These are phyloP conservation scores for Agaricus blazei DNA, from an alignment of 768 basidiomycete species.

Conservation along the genomic window DNA sequence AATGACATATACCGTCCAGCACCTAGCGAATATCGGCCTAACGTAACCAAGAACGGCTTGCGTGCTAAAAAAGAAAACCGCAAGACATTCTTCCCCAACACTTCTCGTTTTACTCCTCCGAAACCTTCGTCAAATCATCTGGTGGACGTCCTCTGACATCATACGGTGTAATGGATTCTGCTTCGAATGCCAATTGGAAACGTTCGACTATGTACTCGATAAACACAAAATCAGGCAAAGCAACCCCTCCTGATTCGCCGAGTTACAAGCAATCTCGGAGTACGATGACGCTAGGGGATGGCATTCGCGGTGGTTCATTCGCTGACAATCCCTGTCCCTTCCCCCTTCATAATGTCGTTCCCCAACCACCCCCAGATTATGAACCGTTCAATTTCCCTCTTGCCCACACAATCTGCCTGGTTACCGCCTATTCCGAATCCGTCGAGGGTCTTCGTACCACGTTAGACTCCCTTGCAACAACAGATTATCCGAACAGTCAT, in stretches of 20 bases:
- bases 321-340: slow-evolving; percentile 82
- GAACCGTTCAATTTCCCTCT: slow-evolving; percentile 97
- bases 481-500: slow-evolving; percentile 97
- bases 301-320: slow-evolving; percentile 40
- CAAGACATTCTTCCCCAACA: slow-evolving; percentile 61
- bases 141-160: slow-evolving; percentile 55
- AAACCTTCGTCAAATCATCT: slow-evolving; percentile 47
- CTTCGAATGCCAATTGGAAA: slow-evolving; percentile 48
- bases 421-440: slow-evolving; percentile 98
- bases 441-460: slow-evolving; percentile 95
- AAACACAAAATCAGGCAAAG: slow-evolving; percentile 42
- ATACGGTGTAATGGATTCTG: slow-evolving; percentile 62
- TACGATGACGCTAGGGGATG: slow-evolving; percentile 69
- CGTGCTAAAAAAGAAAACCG: slow-evolving; percentile 45
- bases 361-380: slow-evolving; percentile 86
- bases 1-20: slow-evolving; percentile 94
- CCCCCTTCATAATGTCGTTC: slow-evolving; percentile 86
- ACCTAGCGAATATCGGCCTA: slow-evolving; percentile 86
- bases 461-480: slow-evolving; percentile 96
- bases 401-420: slow-evolving; percentile 89
- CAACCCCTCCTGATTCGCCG: slow-evolving; percentile 68
- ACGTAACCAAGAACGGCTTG: slow-evolving; percentile 70
- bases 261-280: slow-evolving; percentile 72
- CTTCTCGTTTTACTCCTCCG: slow-evolving; percentile 71
- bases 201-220: slow-evolving; percentile 49